A percentile compares a stretch with the other conserved stretches of the same genome.
Conservation (phyloP, 2,329 filamentous ascomycete genomes). For the Monilinia polystroma region DNA sequence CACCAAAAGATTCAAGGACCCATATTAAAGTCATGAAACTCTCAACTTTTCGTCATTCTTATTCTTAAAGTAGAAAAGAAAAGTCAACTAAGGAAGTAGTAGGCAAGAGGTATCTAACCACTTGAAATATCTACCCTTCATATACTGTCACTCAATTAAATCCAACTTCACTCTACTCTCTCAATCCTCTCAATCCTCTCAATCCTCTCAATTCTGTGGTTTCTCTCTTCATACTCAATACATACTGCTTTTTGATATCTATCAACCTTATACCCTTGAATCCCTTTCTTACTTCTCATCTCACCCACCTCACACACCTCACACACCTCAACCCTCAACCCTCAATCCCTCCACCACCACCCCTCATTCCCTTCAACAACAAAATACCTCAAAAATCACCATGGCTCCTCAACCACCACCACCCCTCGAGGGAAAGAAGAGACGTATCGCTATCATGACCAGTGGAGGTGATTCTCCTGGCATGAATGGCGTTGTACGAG, state of each 20-base stretch:
- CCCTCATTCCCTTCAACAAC: conserved; percentile 17
- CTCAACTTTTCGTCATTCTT: conserved; percentile 18
- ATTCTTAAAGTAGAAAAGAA: background rate
- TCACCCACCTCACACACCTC: background rate
- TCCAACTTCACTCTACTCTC: background rate
- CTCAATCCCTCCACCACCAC: background rate
- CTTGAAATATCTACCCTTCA: background rate
- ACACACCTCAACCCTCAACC: background rate
- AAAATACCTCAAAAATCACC: conserved; percentile 5
- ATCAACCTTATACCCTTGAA: background rate
- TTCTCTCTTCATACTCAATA: background rate
- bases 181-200: background rate
- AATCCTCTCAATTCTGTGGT: background rate
- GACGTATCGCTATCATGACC: conserved; percentile 66
- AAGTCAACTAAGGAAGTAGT: too few species aligned
- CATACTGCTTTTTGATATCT: background rate
- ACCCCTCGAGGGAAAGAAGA: conserved; percentile 36
- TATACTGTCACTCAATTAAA: too few species aligned
- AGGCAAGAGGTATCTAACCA: too few species aligned
- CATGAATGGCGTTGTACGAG: conserved; percentile 71
- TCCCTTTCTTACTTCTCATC: conserved; percentile 10
- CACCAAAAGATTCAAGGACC: conserved; percentile 16
- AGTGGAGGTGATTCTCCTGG: conserved; percentile 73
- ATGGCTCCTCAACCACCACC: conserved; percentile 35
- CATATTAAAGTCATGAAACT: background rate